phyloP scores from a whole-genome alignment of 139 green algal species.

The Tetratostichococcus sp. region DNA sequence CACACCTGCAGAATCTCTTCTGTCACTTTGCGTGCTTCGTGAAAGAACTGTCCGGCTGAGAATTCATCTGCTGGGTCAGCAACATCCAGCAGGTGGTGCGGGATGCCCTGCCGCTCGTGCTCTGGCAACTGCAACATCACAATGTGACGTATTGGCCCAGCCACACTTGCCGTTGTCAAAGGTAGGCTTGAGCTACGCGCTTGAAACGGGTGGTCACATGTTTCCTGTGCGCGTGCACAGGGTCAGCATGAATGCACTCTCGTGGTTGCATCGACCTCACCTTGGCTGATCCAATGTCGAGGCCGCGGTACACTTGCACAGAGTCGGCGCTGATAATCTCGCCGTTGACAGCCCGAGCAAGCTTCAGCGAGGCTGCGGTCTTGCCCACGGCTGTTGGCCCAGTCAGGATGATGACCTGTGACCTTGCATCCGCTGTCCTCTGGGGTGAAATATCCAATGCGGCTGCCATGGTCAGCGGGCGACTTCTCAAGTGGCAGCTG shows the following conservation, averaged over 20 bases:
- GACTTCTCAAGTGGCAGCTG: neutral
- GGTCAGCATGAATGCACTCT: no score
- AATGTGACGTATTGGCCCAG: no score
- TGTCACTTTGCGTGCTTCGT: conserved; percentile 45
- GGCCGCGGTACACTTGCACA: conserved; percentile 85
- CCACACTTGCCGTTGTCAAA: no score
- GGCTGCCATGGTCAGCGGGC: no score
- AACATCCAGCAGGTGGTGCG: conserved; percentile 91
- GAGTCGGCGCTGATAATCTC: conserved; percentile 95
- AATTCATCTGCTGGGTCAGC: conserved; percentile 69
- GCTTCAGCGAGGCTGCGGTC: conserved; percentile 66
- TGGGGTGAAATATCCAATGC: neutral
- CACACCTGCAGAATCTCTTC: conserved; percentile 66
- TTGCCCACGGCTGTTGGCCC: conserved; percentile 93
- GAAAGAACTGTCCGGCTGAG: conserved; percentile 81
- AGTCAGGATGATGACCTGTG: conserved; percentile 82
- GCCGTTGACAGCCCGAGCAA: conserved; percentile 74
- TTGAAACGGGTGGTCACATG: neutral
- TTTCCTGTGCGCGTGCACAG: no score
- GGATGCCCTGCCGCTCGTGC: conserved; percentile 60
- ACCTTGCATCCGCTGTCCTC: neutral
- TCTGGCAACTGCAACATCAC: conserved; percentile 46
- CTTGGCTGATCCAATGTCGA: conserved; percentile 94
- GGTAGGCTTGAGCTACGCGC: no score
- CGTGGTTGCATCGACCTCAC: no score